These are phyloP conservation scores for Parietichytrium sp. DNA, from an alignment of 108 stramenopile genomes.

Conservation along the genomic window DNA sequence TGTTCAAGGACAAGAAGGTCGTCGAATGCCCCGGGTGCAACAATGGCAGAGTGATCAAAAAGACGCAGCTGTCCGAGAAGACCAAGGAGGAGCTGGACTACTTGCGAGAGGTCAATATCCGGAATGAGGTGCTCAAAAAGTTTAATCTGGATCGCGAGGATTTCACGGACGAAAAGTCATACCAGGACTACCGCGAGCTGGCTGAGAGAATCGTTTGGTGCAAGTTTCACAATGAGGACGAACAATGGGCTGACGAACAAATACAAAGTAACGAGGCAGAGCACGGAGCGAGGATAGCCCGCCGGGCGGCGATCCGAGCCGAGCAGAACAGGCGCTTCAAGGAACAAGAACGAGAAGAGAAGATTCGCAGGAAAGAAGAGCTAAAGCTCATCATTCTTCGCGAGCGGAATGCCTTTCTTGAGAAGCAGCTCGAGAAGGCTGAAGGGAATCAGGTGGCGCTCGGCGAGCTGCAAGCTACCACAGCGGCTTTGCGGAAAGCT, in stretches of 20 bases:
- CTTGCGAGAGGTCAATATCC: slow-evolving; percentile 16
- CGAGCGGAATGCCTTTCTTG: background rate
- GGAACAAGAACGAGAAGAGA: background rate
- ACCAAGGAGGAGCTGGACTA: slow-evolving; percentile 12
- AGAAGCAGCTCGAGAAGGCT: background rate
- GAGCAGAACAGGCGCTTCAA: background rate
- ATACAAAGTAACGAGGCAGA: background rate
- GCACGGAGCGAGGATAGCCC: background rate
- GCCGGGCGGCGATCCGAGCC: background rate
- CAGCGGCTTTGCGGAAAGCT: background rate
- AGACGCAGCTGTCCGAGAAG: slow-evolving; percentile 31
- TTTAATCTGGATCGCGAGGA: slow-evolving; percentile 9
- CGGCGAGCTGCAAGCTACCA: background rate
- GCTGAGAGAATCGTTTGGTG: background rate
- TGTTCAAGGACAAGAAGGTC: slow-evolving; percentile 17
- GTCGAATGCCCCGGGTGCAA: slow-evolving; percentile 12
- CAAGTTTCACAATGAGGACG: background rate
- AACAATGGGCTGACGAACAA: background rate
- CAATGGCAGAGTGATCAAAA: slow-evolving; percentile 2
- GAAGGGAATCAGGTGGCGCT: background rate
- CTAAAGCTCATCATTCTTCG: background rate
- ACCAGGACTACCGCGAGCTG: background rate
- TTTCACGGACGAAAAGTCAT: background rate
- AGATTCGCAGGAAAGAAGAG: background rate
- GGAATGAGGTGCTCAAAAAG: background rate